Percentiles rank a stretch among this genome's conserved stretches.
Evolutionary conservation across 2,329 filamentous ascomycete genomes (phyloP).

Genomic region (Colletotrichum tropicale): DNA sequence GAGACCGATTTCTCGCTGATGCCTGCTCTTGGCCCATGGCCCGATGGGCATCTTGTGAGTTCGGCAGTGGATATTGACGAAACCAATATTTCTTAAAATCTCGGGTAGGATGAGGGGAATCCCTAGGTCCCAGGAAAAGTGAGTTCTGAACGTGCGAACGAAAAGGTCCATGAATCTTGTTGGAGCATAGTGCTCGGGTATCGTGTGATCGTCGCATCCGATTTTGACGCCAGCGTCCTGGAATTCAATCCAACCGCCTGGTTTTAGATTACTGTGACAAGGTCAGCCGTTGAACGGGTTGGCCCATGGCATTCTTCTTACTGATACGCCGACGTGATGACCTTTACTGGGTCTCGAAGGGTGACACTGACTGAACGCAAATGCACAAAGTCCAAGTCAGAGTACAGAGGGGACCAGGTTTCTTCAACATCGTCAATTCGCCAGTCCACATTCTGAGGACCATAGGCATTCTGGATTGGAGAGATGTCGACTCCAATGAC

Average conservation of each 20-base stretch:
- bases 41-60: conserved; percentile 37
- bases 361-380: conserved; percentile 54
- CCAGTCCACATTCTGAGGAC: conserved; percentile 63
- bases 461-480: conserved; percentile 47
- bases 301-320: conserved; percentile 22
- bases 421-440: conserved; percentile 50
- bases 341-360: conserved; percentile 52
- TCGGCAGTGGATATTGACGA: conserved; percentile 33
- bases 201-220: conserved; percentile 33
- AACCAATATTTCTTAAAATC: conserved; percentile 35
- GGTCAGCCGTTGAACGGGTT: conserved; percentile 7
- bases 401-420: conserved; percentile 35
- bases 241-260: conserved; percentile 45
- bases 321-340: conserved; percentile 53
- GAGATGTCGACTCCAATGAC: conserved; percentile 51
- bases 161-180: conserved; percentile 34
- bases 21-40: conserved; percentile 39
- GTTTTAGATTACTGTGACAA: conserved; percentile 33
- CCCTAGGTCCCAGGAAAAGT: conserved; percentile 39
- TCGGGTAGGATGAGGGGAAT: conserved; percentile 31
- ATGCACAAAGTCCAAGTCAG: conserved; percentile 57
- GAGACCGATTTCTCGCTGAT: conserved; percentile 40
- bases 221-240: conserved; percentile 38
- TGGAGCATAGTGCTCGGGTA: conserved; percentile 19
- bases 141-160: conserved; percentile 31